Percentiles rank a stretch among this genome's conserved stretches.
Conservation (phyloP, 306 rosid species). For the Sphenostylis stenocarpa region DNA sequence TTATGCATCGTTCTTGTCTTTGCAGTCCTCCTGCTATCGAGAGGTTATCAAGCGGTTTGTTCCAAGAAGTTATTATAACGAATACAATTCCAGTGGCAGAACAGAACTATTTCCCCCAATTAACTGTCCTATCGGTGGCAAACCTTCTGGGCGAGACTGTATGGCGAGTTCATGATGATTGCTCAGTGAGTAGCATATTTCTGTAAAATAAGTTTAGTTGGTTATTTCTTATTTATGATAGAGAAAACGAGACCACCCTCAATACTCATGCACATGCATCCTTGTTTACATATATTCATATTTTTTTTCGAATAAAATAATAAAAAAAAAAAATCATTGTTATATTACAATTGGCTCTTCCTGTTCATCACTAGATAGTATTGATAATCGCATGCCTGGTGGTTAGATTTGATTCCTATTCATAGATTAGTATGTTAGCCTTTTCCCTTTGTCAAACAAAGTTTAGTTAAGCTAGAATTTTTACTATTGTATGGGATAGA, state of each 20-base stretch:
- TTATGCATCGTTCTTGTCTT: slow-evolving; percentile 23
- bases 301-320: neutral
- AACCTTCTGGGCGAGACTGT: slow-evolving; percentile 97
- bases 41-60: slow-evolving; percentile 86
- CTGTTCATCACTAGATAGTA: neutral
- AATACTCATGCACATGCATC: neutral
- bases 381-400: slow-evolving; percentile 14
- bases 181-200: slow-evolving; percentile 93
- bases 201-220: slow-evolving; percentile 39
- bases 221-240: slow-evolving; percentile 24
- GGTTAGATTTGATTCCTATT: neutral
- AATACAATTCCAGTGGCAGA: slow-evolving; percentile 87
- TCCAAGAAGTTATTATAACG: slow-evolving; percentile 95
- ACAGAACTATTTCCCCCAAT: slow-evolving; percentile 85
- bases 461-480: neutral
- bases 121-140: slow-evolving; percentile 90
- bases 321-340: slow-evolving; percentile 5
- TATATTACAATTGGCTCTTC: neutral
- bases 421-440: neutral
- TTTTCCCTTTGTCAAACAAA: neutral
- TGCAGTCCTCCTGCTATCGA: slow-evolving; percentile 97
- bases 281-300: neutral
- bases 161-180: slow-evolving; percentile 99
- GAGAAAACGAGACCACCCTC: slow-evolving; percentile 16
- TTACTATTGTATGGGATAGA: neutral